Evolutionary conservation across 208 protist species (phyloP).

Genomic region (Wallacemonas collosoma): DNA sequence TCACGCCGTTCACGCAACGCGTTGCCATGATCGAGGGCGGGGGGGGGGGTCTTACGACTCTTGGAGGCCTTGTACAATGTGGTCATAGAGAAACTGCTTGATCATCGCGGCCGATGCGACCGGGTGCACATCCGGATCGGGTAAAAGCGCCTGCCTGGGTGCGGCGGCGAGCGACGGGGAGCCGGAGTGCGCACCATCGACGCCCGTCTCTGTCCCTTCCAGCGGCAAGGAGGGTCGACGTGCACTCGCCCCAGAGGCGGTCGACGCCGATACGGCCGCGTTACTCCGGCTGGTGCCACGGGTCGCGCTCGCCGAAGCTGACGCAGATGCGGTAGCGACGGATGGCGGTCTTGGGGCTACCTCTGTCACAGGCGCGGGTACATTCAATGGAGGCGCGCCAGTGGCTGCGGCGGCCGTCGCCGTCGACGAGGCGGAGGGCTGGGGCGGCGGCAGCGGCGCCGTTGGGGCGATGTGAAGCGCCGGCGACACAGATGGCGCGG

Average conservation of each 20-base stretch:
- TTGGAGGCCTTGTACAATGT: constrained; percentile 26
- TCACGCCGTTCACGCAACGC: too few relatives aligned
- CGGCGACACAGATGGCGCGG: background rate
- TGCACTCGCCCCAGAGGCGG: background rate
- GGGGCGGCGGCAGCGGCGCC: too few relatives aligned
- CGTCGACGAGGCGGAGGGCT: too few relatives aligned
- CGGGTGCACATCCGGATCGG: constrained; percentile 30
- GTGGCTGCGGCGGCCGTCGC: too few relatives aligned
- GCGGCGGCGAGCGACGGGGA: constrained; percentile 31
- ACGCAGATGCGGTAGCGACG: background rate
- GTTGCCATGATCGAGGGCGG: too few relatives aligned
- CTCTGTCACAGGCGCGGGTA: too few relatives aligned
- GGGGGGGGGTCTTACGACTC: background rate
- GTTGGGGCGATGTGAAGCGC: background rate
- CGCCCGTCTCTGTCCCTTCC: constrained; percentile 13
- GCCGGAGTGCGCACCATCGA: constrained; percentile 12
- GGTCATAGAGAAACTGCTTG: constrained; percentile 57
- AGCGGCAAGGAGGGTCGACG: constrained; percentile 21
- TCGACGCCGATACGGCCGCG: background rate
- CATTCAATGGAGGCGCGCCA: too few relatives aligned
- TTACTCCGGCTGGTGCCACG: background rate
- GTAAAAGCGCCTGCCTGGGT: constrained; percentile 27
- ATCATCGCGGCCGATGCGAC: constrained; percentile 41
- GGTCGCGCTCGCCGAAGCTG: background rate
- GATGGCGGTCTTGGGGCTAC: too few relatives aligned